Evolutionary conservation across 2,329 filamentous ascomycete species (phyloP).

Genomic region (Nectriaceae sp.): DNA sequence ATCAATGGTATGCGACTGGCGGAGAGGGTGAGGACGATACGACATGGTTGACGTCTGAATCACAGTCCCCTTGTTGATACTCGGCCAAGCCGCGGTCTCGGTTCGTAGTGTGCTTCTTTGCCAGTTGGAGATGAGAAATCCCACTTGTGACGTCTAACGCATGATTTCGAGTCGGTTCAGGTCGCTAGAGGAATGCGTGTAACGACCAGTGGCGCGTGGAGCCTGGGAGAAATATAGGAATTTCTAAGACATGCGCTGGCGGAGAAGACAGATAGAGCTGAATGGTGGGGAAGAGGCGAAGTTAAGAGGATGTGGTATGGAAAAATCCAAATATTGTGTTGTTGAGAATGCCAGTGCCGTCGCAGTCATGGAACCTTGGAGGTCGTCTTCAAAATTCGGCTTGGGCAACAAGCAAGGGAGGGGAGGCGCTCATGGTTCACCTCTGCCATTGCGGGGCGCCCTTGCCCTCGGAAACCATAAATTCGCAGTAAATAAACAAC

Average conservation of each 20-base stretch:
- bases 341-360: slow-evolving; percentile 24
- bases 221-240: slow-evolving; percentile 8
- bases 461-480: slow-evolving; percentile 3
- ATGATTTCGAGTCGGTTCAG: slow-evolving; percentile 32
- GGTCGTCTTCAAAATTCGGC: slow-evolving; percentile 14
- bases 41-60: slow-evolving; percentile 47
- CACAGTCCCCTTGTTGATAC: slow-evolving; percentile 18
- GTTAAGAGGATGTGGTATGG: slow-evolving; percentile 5
- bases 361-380: slow-evolving; percentile 17
- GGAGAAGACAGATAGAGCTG: not conserved
- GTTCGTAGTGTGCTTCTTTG: slow-evolving; percentile 14
- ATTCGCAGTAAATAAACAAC: slow-evolving; percentile 37
- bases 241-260: slow-evolving; percentile 25
- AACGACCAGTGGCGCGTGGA: slow-evolving; percentile 16
- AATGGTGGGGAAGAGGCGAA: slow-evolving; percentile 7
- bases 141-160: slow-evolving; percentile 28
- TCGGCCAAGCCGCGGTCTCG: slow-evolving; percentile 21
- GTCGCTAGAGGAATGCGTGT: slow-evolving; percentile 21
- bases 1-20: slow-evolving; percentile 57
- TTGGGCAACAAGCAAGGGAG: slow-evolving; percentile 12
- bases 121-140: slow-evolving; percentile 17
- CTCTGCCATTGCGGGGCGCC: slow-evolving; percentile 24
- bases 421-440: slow-evolving; percentile 4
- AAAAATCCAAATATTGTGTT: slow-evolving; percentile 6
- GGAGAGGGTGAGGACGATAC: slow-evolving; percentile 58